These are phyloP conservation scores for Biscogniauxia sp. DNA, from an alignment of 2,329 filamentous ascomycete species.

Conservation along the genomic window DNA sequence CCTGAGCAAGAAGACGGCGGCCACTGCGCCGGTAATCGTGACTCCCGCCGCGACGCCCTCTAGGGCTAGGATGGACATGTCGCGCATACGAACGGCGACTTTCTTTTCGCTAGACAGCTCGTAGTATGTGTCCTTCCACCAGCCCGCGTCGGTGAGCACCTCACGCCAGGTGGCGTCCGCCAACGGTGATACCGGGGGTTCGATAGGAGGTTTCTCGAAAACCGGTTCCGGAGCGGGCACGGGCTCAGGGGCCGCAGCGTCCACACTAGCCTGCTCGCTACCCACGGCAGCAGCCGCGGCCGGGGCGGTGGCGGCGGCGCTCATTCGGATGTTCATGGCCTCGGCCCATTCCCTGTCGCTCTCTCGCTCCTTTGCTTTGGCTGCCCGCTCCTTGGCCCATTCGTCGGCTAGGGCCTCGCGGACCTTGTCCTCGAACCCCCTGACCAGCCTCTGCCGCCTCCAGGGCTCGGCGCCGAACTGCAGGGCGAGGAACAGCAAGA, in stretches of 20 bases:
- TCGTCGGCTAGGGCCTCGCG: constrained; percentile 68
- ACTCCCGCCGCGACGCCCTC: constrained; percentile 68
- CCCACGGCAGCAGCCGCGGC: constrained; percentile 31
- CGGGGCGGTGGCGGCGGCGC: constrained; percentile 1
- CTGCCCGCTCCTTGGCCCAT: constrained; percentile 46
- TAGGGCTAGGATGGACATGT: constrained; percentile 67
- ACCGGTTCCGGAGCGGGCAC: constrained; percentile 13
- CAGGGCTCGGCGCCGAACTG: constrained; percentile 92
- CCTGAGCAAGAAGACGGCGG: constrained; percentile 34
- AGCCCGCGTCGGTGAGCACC: constrained; percentile 38
- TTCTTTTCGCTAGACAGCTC: constrained; percentile 66
- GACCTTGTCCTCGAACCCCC: constrained; percentile 78
- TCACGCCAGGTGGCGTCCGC: constrained; percentile 40
- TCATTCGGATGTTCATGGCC: neutral
- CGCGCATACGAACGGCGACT: constrained; percentile 64
- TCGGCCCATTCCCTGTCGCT: constrained; percentile 8
- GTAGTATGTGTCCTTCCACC: constrained; percentile 48
- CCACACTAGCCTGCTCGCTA: constrained; percentile 22
- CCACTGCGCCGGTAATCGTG: constrained; percentile 53
- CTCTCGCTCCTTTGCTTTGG: constrained; percentile 40
- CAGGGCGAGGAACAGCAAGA: constrained; percentile 80
- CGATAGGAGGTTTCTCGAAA: constrained; percentile 11
- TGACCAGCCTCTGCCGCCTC: constrained; percentile 76
- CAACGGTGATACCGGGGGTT: constrained; percentile 1
- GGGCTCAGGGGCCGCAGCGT: constrained; percentile 7